Percentiles rank a stretch among this genome's conserved stretches.
These are phyloP conservation scores for Polysphondylium violaceum DNA, from an alignment of 78 protist species.

Conservation along the genomic window DNA sequence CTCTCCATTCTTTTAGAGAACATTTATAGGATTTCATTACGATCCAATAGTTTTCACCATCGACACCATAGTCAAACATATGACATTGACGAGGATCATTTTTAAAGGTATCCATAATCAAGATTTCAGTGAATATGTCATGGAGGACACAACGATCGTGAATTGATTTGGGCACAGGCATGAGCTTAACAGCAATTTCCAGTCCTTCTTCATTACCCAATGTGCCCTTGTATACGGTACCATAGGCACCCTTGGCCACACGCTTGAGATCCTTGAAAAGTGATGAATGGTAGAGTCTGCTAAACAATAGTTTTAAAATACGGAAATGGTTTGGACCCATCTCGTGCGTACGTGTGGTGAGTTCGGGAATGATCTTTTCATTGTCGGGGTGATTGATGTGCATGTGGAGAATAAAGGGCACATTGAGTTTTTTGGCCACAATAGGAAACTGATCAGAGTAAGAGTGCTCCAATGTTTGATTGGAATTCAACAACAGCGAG, in stretches of 20 bases:
- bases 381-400: constrained; percentile 82
- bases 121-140: constrained; percentile 88
- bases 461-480: constrained; percentile 81
- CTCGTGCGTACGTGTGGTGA: constrained; percentile 34
- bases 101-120: constrained; percentile 83
- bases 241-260: constrained; percentile 85
- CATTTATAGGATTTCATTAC: constrained; percentile 88
- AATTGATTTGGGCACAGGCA: constrained; percentile 77
- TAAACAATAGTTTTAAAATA: constrained; percentile 77
- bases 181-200: constrained; percentile 69
- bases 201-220: constrained; percentile 70
- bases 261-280: constrained; percentile 46
- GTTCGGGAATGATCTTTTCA: constrained; percentile 58
- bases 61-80: constrained; percentile 91
- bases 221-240: constrained; percentile 83
- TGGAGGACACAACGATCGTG: constrained; percentile 87
- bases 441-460: constrained; percentile 85
- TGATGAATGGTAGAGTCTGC: constrained; percentile 35
- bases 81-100: constrained; percentile 81
- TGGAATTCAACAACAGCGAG: constrained; percentile 56
- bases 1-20: constrained; percentile 87
- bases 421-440: constrained; percentile 71
- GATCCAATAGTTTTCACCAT: constrained; percentile 80
- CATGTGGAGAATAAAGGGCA: constrained; percentile 74
- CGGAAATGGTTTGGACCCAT: constrained; percentile 74